phyloP scores from a whole-genome alignment of 78 protist genomes.

The Dictyostelium firmibasis region DNA sequence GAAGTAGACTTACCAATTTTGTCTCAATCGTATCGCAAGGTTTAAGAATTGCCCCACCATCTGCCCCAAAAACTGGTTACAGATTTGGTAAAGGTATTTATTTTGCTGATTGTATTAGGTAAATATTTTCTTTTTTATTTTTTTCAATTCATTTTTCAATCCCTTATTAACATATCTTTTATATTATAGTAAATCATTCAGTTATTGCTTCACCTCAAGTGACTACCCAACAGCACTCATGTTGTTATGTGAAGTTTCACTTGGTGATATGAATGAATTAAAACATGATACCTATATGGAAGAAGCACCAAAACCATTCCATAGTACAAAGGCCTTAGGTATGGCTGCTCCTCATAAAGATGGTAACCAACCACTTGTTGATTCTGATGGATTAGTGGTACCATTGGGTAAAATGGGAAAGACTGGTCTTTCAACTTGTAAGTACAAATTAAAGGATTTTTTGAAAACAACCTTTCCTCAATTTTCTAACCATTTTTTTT shows the following conservation, averaged over 20 bases:
- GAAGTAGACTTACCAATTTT: conserved; percentile 89
- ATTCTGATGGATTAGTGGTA: conserved; percentile 19
- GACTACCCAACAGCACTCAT: conserved; percentile 67
- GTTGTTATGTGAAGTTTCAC: conserved; percentile 77
- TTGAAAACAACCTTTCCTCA: no score
- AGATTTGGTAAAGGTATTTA: conserved; percentile 90
- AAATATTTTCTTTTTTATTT: no score
- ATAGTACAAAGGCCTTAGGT: conserved; percentile 80
- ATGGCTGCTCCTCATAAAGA: conserved; percentile 64
- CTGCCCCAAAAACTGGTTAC: conserved; percentile 91
- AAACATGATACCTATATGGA: conserved; percentile 80
- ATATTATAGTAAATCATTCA: conserved; percentile 46
- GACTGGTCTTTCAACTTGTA: conserved; percentile 22
- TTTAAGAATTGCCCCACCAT: conserved; percentile 93
- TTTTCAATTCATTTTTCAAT: no score
- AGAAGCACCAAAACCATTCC: conserved; percentile 70
- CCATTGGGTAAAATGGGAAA: conserved; percentile 51
- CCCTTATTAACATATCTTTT: neutral
- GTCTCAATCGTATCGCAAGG: conserved; percentile 91
- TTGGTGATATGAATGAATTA: conserved; percentile 69
- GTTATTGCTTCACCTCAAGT: conserved; percentile 78
- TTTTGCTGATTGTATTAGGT: conserved; percentile 76
- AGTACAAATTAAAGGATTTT: no score
- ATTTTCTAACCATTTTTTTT: neutral
- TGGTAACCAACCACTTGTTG: neutral